Conservation (phyloP, 169 alveolate species). For the Eimeria praecox region DNA sequence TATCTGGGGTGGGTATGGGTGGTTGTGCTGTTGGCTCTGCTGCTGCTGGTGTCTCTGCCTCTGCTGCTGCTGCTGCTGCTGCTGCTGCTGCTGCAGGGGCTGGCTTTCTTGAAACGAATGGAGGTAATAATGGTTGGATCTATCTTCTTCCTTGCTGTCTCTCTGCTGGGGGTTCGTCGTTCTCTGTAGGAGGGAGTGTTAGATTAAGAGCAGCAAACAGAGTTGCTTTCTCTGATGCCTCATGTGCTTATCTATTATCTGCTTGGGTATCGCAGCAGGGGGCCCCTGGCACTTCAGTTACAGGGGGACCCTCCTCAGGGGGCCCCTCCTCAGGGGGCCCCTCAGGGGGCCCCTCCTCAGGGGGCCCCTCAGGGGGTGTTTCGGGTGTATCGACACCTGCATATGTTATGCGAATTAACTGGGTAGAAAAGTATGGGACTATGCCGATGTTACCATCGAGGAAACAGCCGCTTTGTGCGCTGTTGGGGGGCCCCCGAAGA, state of each 20-base stretch:
- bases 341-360: background rate
- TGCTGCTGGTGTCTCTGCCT: too few species aligned
- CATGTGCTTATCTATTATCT: background rate
- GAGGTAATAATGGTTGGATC: background rate
- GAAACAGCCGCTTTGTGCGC: slow-evolving; percentile 79
- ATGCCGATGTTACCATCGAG: slow-evolving; percentile 83
- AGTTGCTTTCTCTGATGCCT: slow-evolving; percentile 35
- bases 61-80: background rate
- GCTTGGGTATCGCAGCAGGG: slow-evolving; percentile 53
- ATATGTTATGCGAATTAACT: slow-evolving; percentile 52
- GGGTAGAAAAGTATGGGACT: slow-evolving; percentile 70
- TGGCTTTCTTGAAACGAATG: background rate
- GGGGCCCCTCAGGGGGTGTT: background rate
- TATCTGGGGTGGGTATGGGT: too few species aligned
- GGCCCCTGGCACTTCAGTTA: background rate
- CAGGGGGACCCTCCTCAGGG: slow-evolving; percentile 1
- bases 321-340: slow-evolving; percentile 27
- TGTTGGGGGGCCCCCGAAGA: slow-evolving; percentile 66
- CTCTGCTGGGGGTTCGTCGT: slow-evolving; percentile 81
- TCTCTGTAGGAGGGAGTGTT: slow-evolving; percentile 74
- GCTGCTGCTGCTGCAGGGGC: slow-evolving; percentile 19
- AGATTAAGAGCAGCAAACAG: slow-evolving; percentile 9
- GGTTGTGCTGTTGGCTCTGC: too few species aligned
- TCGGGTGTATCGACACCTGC: slow-evolving; percentile 44
- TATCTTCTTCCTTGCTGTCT: slow-evolving; percentile 65